These are phyloP conservation scores for Barnettozyma vustinii DNA, from an alignment of 805 yeast genomes.

Conservation along the genomic window DNA sequence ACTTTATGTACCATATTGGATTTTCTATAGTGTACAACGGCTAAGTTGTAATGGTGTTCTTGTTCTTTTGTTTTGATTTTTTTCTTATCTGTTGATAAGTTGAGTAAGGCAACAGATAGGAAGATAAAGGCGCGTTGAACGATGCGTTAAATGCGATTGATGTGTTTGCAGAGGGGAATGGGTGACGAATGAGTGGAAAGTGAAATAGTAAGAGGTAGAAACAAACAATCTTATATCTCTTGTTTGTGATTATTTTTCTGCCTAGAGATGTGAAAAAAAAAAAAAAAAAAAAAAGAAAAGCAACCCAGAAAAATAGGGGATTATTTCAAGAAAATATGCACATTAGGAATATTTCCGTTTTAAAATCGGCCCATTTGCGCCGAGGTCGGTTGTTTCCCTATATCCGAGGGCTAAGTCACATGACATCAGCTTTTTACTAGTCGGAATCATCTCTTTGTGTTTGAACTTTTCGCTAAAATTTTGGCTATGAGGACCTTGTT, in stretches of 20 bases:
- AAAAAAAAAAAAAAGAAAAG: not conserved
- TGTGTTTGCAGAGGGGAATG: not conserved
- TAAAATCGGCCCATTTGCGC: not conserved
- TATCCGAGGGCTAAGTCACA: not conserved
- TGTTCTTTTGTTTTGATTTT: no score
- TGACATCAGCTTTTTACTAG: not conserved
- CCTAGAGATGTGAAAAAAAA: not conserved
- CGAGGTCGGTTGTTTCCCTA: not conserved
- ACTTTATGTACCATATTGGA: not conserved
- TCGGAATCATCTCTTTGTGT: not conserved
- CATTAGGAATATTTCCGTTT: not conserved
- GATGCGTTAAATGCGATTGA: not conserved
- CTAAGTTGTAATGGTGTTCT: not conserved
- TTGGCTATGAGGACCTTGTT: no score
- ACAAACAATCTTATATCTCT: not conserved
- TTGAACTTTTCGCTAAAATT: not conserved
- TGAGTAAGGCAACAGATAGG: not conserved
- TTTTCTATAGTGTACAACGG: not conserved
- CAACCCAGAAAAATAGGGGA: conserved; percentile 8
- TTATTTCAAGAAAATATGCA: not conserved
- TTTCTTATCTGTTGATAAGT: not conserved
- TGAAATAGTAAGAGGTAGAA: not conserved
- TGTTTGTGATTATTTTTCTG: not conserved
- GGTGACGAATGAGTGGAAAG: not conserved
- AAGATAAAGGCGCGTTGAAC: not conserved